Evolutionary conservation across 2,329 filamentous ascomycete genomes (phyloP), one percentile per base, ranked within the genome.

Genomic region (Cladosporium sp.): DNA sequence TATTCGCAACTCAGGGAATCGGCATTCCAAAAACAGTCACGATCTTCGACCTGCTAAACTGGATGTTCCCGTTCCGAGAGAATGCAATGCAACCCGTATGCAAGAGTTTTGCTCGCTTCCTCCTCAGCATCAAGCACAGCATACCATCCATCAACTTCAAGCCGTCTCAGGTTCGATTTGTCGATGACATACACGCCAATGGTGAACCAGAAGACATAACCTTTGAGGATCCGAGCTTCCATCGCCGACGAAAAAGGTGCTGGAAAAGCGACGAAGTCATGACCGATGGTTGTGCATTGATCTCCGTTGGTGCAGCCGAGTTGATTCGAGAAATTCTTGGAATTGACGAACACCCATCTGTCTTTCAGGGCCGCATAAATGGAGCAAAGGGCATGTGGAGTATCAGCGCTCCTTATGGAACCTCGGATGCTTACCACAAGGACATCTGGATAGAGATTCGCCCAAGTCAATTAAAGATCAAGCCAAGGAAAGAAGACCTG

Each of bases 311-410:
- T 1, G 82, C 91, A 2, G 88, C 86, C 0, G 73, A 76, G 1
- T 78, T 79, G 49, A 81, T 92, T 5, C 81, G 84, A 28, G 72
- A 80, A 0, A 67, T 67, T 0, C 79, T 90, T 10, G 84, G 83
- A 0, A 76, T 89, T 0, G 69, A 74, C 0, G 81, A 84, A n/a
- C 74, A 85, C 0, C 89, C 90, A 0, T 85, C 85, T 36, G 88
- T 84, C 0, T 88, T 89, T 54, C 91, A 94, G 75, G 90, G 81
- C 1, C 85, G 91, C 0, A 84, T 93, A 39, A 89, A 87, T 11
- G 86, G 89, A 21, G 89, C 89, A 0, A 94, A 94, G 74, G 91
- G 91, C 0, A 81, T 93, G 69, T 93, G 90, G 91, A 82, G 89
- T 56, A 76, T 89, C 5, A 87, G 89, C 68, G 79, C 81, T 0